These are phyloP conservation scores for Tulasnella calospora DNA, from an alignment of 768 basidiomycete species.

Conservation along the genomic window DNA sequence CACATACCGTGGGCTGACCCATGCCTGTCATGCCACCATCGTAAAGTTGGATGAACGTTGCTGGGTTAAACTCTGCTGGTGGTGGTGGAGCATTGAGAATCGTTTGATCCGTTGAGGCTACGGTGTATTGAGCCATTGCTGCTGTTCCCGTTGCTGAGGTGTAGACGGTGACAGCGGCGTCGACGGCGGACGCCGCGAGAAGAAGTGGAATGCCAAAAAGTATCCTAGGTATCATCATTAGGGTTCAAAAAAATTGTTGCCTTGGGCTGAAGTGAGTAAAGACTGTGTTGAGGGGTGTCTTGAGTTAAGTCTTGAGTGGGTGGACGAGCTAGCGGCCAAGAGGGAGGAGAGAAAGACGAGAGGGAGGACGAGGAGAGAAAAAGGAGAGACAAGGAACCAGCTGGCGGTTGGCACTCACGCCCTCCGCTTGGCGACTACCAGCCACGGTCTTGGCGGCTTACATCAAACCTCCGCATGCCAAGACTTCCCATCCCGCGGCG, in stretches of 20 bases:
- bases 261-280: neutral
- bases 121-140: neutral
- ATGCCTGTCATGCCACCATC: constrained; percentile 20
- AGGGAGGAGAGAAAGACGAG: neutral
- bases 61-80: constrained; percentile 13
- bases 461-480: neutral
- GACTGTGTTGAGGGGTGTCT: neutral
- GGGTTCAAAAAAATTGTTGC: neutral
- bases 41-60: constrained; percentile 11
- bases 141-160: neutral
- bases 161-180: constrained; percentile 17
- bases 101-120: constrained; percentile 9
- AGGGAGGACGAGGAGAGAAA: neutral
- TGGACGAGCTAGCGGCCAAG: neutral
- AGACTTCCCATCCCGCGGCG: neutral
- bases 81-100: constrained; percentile 12
- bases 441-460: neutral
- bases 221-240: neutral
- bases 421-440: neutral
- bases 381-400: neutral
- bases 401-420: neutral
- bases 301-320: neutral
- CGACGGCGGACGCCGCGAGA: neutral
- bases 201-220: neutral
- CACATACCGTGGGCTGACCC: constrained; percentile 11